A percentile compares a stretch with the other conserved stretches of the same genome.
Conservation (phyloP, 257 asterid genomes). For the Nicotiana undulata region DNA sequence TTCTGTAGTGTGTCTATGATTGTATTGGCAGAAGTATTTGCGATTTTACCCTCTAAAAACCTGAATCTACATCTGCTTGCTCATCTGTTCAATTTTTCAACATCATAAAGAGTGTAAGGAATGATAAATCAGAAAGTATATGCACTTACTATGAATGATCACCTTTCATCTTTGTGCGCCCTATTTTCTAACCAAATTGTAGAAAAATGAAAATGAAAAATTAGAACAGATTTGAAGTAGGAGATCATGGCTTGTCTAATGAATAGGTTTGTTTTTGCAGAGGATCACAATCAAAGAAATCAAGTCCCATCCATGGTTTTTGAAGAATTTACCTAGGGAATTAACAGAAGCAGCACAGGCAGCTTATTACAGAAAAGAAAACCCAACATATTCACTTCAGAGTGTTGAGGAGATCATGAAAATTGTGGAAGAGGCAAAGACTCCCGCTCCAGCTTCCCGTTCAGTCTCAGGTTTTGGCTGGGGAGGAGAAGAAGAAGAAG, state of each 20-base stretch:
- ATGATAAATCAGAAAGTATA: not conserved
- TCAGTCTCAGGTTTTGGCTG: slow-evolving; percentile 60
- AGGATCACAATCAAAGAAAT: slow-evolving; percentile 57
- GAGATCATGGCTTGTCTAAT: not conserved
- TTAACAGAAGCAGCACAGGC: slow-evolving; percentile 66
- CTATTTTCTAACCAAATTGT: not conserved
- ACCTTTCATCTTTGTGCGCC: not conserved
- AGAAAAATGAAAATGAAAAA: not conserved
- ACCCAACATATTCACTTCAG: slow-evolving; percentile 64
- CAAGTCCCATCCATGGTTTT: slow-evolving; percentile 75
- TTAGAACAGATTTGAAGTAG: not conserved
- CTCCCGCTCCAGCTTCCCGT: slow-evolving; percentile 53
- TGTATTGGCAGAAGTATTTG: not conserved
- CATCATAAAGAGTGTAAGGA: not conserved
- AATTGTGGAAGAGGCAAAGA: slow-evolving; percentile 66
- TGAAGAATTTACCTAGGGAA: slow-evolving; percentile 77
- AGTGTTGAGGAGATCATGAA: slow-evolving; percentile 59
- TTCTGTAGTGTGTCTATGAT: not conserved
- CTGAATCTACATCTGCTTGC: not conserved
- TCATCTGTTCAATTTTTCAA: not conserved
- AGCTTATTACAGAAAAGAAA: slow-evolving; percentile 46
- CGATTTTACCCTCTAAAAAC: not conserved
- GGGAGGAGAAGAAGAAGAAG: slow-evolving; percentile 65
- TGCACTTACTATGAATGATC: not conserved
- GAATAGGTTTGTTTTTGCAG: slow-evolving; percentile 28